Evolutionary conservation across 2,329 filamentous ascomycete species (phyloP), one percentile per base, ranked within the genome.

Genomic region (Dissoconium aciculare): DNA sequence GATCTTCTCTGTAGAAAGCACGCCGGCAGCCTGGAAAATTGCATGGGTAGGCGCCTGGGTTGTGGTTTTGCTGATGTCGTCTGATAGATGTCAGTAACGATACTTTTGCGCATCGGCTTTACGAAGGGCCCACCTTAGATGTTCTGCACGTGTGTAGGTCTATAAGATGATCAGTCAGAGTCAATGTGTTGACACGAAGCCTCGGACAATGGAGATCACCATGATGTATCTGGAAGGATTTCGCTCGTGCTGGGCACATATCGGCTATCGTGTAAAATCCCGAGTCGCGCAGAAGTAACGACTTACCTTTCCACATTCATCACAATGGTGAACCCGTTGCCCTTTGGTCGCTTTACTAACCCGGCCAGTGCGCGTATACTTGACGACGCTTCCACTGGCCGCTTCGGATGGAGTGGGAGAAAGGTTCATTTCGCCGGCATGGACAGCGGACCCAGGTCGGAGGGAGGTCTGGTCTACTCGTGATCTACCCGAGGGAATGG

Each of bases 331-430:
- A 12, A 63, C 46, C 6, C 46, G 55, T 38, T 59, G 58, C 10
- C 60, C 60, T 36, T 64, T 64, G 40, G 59, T 56, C 5, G 60
- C 60, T 45, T 62, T 63, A 35, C 58, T 62, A 30, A 63, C 54
- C 15, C 60, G 52, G 12, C 60, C 60, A 15, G 60, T 63, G 38
- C 52, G 54, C 12, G 60, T 64, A 41, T 57, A 60, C 34, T 54
- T 50, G 32, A 59, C 46, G 17, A 45, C 34, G 17, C 50, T 30
- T 5, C 33, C 17, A 17, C 31, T 32, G 5, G 32, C 37, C 5
- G 32, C 28, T 14, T 37, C 37, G 11, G 41, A 38, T 24, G 44
- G 36, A 11, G 44, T 40, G 9, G 40, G 35, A 13, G 43, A 40
- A 9, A 35, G 34, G 19, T 44, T 32, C 40, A 43, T 44, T 2